Base-by-base conservation (phyloP, 257 asterid genomes). In the Fraxinus quadrangulata region DNA sequence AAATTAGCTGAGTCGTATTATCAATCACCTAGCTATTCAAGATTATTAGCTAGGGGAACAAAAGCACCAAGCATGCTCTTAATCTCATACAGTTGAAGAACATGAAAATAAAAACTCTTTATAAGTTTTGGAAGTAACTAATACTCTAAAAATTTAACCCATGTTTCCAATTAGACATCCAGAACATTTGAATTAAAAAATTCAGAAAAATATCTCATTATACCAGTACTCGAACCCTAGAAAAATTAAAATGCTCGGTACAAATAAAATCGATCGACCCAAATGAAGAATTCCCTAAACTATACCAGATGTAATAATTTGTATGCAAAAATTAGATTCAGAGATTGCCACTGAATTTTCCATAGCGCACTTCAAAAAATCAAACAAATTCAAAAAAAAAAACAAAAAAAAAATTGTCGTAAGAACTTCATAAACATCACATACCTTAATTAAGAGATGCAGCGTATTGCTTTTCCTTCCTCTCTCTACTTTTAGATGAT, bases 391-490 rank as follows among this genome's bases (percentile, higher is more conserved):
- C 40, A 56, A n/a, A 4, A 19, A 17, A 4, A n/a, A 6, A 61
- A 24, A 12, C 2, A 39, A 8, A 23, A 51, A 6, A 30, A 17
- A 21, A 74, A 49, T 4, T 39, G 47, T 36, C 19, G 72, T 33
- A 12, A 0, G 19, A 56, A 68, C 24, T 67, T 42, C 24, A 23
- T 40, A 17, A 23, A 74, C 40, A 63, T 24, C 75, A 59, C 79
- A 34, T 33, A 85, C 86, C 86, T 77, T 28, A 9, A 45, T 10
- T 21, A 40, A 63, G 33, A 59, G 51, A 65, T 10, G 78, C 73
- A 75, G 19, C 70, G 31, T 78, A 68, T 40, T 24, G 17, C 36
- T 16, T 69, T 72, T 67, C 36, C 63, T 66, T 34, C 31, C 77
- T 26, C 79, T 63, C 74, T 51, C 65, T 19, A 31, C 75, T 42